Evolutionary conservation across 257 asterid species (phyloP), one percentile per base, ranked within the genome.

Genomic region (Paulownia fortunei): DNA sequence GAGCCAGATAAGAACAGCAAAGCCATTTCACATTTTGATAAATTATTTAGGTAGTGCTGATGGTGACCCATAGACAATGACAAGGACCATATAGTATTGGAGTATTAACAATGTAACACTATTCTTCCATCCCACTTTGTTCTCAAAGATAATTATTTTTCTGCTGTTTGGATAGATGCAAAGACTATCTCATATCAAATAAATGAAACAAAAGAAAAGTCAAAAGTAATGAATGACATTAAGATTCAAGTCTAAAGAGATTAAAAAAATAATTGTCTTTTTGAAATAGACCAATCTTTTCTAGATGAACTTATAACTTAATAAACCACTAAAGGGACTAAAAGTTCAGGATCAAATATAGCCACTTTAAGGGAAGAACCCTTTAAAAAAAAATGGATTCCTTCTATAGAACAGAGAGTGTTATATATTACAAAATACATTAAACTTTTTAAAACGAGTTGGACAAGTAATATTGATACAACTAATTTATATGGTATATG

Each of bases 181-280:
- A 19, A 16, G 24, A 6, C 24, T 34, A 62, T 62, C 32, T 19
- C 23, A 46, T n/a, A 1, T 15, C 5, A 69, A 27, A 51, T 6
- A 24, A 30, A 30, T 54, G 6, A 56, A 58, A 68, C 81, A 68
- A 67, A 42, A 77, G 15, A 78, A 19, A 34, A 60, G 36, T 30
- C 66, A 8, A 4, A 34, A 30, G 55, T 51, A n/a, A n/a, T n/a
- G n/a, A 54, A 54, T 18, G 68, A 54, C 41, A 59, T 19, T 39
- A 37, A n/a, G 24, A 30, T 26, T 27, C 36, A 19, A 60, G 42
- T 30, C 10, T 26, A 8, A 30, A 30, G 36, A 30, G 36, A 30
- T 30, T 30, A n/a, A n/a, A n/a, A n/a, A n/a, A n/a, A n/a, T n/a
- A n/a, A n/a, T n/a, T n/a, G n/a, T n/a, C n/a, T n/a, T 30, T 64